Evolutionary conservation across 495 filamentous ascomycete species (phyloP), one percentile per base, ranked within the genome.

Genomic region (Bryoglossum gracile): DNA sequence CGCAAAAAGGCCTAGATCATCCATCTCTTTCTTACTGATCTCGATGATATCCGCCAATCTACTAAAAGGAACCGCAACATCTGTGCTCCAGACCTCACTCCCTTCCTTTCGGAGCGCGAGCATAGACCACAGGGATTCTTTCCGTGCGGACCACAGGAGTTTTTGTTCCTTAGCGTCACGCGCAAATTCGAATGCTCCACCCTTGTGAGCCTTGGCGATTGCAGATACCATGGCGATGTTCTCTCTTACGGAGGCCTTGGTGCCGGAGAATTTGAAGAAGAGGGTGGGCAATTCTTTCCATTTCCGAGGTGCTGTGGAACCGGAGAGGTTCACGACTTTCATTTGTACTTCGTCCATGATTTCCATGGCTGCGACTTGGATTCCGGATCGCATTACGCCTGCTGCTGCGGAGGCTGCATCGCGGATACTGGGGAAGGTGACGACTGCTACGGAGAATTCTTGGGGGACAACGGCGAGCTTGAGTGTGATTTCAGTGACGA

Each of bases 41-140:
- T 94, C 88, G 46, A 95, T 91, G 32, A 95, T 87, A 63, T 95
- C 89, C 3, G 89, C 83, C 17, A 96, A 70, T 35, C 89, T 68
- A 46, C 84, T 89, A 40, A 96, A 77, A 0, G 90, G 90, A 6
- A 96, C 90, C 0, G 89, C 85, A 10, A 94, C 89, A 65, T 96
- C 90, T 8, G 90, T 95, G 69, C 74, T 65, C 82, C 75, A 78
- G 42, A 78, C 75, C 65, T 78, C 74, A 53, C 73, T 73, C n/a
- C 68, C 72, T 21, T 76, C 73, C 46, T 79, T 76, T 35, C 77
- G 66, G 56, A 88, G 65, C 3, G 86, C 79, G 40, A 89, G 66
- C 74, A 88, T 85, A 16, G 75, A 81, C 86, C 85, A 89, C 10
- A 87, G 64, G 4, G 76, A 77, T 58, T 87, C 81, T 53, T 91